These are phyloP conservation scores for Suhomyces pyralidae DNA, from an alignment of 805 yeast species.

Conservation along the genomic window DNA sequence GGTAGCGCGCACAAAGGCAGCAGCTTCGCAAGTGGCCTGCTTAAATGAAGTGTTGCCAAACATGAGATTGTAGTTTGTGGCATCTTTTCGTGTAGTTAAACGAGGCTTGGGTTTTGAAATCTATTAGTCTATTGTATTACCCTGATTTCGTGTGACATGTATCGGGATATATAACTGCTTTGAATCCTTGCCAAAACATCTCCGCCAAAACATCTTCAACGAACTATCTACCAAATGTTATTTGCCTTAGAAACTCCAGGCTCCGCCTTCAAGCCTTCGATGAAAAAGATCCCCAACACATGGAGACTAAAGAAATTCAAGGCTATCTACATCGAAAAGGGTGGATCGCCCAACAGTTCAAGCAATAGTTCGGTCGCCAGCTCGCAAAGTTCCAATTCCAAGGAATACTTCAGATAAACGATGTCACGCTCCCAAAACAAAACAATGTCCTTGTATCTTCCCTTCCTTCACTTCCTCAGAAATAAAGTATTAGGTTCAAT, in stretches of 20 bases:
- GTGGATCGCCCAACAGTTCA: slow-evolving; percentile 18
- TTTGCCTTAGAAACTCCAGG: slow-evolving; percentile 33
- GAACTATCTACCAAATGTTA: slow-evolving; percentile 16
- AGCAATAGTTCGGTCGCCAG: slow-evolving; percentile 8
- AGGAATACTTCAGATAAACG: slow-evolving; percentile 1
- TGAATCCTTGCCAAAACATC: neutral
- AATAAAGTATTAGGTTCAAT: neutral
- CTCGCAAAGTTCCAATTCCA: neutral
- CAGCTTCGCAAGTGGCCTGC: neutral
- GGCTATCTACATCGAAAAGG: slow-evolving; percentile 24
- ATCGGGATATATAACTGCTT: neutral
- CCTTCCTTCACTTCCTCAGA: neutral
- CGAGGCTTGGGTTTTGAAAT: neutral
- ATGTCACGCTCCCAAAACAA: neutral
- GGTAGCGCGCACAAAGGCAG: neutral
- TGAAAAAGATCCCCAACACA: slow-evolving; percentile 28
- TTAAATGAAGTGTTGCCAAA: neutral
- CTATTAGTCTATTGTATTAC: neutral
- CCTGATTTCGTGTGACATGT: neutral
- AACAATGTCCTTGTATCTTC: neutral
- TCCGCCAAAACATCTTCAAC: too few species aligned
- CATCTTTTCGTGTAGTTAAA: neutral
- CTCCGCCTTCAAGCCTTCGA: slow-evolving; percentile 38
- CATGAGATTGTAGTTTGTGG: neutral
- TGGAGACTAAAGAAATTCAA: slow-evolving; percentile 40